phyloP scores from a whole-genome alignment of 208 protist species.

The Trypanosoma conorhini region DNA sequence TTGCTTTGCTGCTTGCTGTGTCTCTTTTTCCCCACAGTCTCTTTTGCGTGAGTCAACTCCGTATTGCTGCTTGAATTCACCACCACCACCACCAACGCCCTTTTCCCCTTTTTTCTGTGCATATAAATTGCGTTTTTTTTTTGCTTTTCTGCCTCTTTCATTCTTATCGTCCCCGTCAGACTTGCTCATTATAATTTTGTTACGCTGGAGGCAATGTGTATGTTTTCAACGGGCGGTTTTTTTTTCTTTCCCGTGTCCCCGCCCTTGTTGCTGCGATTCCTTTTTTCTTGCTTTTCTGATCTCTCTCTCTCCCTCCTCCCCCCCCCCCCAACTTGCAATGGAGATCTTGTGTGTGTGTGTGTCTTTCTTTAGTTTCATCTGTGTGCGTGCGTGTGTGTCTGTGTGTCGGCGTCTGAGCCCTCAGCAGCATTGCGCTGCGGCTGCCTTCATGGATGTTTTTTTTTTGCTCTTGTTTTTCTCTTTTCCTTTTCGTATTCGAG shows the following conservation, averaged over 20 bases:
- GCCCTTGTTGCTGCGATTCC: not conserved
- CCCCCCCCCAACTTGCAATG: not conserved
- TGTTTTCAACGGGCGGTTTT: conserved; percentile 7
- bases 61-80: too few species aligned
- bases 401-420: not conserved
- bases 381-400: conserved; percentile 12
- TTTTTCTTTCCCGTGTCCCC: conserved; percentile 14
- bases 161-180: not conserved
- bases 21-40: too few species aligned
- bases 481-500: not conserved
- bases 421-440: not conserved
- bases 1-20: not conserved
- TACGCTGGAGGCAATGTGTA: not conserved
- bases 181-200: not conserved
- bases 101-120: too few species aligned
- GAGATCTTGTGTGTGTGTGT: not conserved
- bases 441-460: not conserved
- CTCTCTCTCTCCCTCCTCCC: not conserved
- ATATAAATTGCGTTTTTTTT: conserved; percentile 3
- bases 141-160: conserved; percentile 20
- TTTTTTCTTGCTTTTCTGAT: conserved; percentile 8
- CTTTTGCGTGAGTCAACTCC: too few species aligned
- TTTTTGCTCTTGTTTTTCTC: not conserved
- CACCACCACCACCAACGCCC: too few species aligned
- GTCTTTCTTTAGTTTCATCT: not conserved